phyloP scores from a whole-genome alignment of 495 filamentous ascomycete species.

The Neurospora hispaniola region DNA sequence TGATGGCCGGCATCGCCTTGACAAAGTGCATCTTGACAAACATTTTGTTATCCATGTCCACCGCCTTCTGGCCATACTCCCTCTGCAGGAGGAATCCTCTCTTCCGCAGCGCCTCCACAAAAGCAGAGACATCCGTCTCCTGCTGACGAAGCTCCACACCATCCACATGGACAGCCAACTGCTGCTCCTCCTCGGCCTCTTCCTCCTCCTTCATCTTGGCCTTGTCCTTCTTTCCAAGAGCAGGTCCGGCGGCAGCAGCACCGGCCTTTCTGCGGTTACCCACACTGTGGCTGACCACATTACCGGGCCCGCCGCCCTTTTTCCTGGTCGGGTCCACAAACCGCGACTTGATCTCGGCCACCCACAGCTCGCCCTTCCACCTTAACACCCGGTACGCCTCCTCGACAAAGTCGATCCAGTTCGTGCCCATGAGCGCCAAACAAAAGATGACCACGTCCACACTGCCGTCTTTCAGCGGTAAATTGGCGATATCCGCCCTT shows the following conservation, averaged over 20 bases:
- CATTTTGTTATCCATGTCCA: slow-evolving; percentile 91
- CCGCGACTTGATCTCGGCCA: slow-evolving; percentile 89
- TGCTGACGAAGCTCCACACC: slow-evolving; percentile 38
- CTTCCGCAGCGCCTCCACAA: slow-evolving; percentile 67
- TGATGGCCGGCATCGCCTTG: slow-evolving; percentile 57
- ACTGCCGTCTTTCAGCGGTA: slow-evolving; percentile 57
- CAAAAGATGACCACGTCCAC: slow-evolving; percentile 89
- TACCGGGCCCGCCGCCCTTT: slow-evolving; percentile 23
- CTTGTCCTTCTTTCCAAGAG: slow-evolving; percentile 37
- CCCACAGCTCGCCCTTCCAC: slow-evolving; percentile 91
- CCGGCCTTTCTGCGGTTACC: slow-evolving; percentile 38
- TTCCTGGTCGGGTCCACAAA: slow-evolving; percentile 51
- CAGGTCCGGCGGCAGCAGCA: slow-evolving; percentile 2
- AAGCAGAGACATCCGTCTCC: slow-evolving; percentile 80
- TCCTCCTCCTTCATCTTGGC: slow-evolving; percentile 30
- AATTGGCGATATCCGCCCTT: slow-evolving; percentile 73
- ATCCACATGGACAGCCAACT: slow-evolving; percentile 42
- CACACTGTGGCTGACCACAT: slow-evolving; percentile 54
- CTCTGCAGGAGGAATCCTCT: slow-evolving; percentile 69
- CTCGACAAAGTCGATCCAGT: slow-evolving; percentile 91
- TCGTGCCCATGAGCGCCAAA: slow-evolving; percentile 95
- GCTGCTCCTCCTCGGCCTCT: slow-evolving; percentile 36
- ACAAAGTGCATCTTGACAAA: slow-evolving; percentile 94
- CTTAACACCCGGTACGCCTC: slow-evolving; percentile 85
- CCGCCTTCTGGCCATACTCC: slow-evolving; percentile 37